Evolutionary conservation across 345 rosid genomes (phyloP), one percentile per base, ranked within the genome.

Genomic region (Gynandropsis gynandra): DNA sequence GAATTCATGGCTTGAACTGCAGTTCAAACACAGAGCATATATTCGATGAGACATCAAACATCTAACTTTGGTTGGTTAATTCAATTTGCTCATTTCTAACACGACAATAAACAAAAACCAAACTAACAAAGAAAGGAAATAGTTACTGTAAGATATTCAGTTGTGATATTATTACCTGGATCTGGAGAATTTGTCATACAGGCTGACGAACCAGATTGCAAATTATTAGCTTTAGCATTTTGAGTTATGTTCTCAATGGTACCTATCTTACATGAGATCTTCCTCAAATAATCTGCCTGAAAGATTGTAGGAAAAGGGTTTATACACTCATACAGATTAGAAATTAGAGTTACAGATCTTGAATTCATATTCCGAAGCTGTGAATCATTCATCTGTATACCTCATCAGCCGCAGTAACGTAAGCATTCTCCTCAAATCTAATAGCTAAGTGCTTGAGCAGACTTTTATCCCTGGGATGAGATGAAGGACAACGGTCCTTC

Each of bases 261-360:
- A 32, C 63, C 64, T 80, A 83, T 68, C 76, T 70, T 79, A 61
- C 68, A 21, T 10, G 66, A 54, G 63, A 89, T 78, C 65, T 59
- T 89, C 54, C 68, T 69, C 31, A 89, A 5, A 69, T 82, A 85
- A 61, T 89, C 95, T 8, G 53, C 13, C 93, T 89, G 72, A 42
- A 70, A 61, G n/a, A 10, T 4, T 3, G 38, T 10, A 7, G n/a
- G 14, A 0, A n/a, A 10, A 20, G 16, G 14, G 8, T 2, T 37
- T 37, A 13, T 10, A 3, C 4, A 8, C 9, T 37, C n/a, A 8
- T 8, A 36, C 36, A 16, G 29, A 49, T 61, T 21, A 51, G 36
- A 38, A 29, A n/a, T 21, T 31, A 36, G 38, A 34, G 17, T 48
- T 17, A 42, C 16, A 8, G 35, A 42, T 18, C 20, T 16, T 42